A percentile compares a stretch with the other conserved stretches of the same genome.
phyloP scores from a whole-genome alignment of 2,329 filamentous ascomycete species.

The Blastomyces parvus region DNA sequence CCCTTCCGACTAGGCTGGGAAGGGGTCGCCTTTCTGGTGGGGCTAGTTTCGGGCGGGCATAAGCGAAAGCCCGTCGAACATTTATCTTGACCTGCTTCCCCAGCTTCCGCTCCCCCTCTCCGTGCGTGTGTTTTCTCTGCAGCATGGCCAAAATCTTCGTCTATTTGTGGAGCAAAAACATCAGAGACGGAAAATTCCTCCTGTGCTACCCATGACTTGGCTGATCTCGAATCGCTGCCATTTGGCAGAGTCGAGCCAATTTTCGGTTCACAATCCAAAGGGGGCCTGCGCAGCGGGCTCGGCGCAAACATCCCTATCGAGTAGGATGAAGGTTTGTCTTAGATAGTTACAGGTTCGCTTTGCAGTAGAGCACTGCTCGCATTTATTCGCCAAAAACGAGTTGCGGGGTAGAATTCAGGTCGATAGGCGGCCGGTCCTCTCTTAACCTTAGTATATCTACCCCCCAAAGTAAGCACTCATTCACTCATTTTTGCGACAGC shows the following conservation, averaged over 20 bases:
- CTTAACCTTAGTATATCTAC: slow-evolving; percentile 1
- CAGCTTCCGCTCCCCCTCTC: neutral
- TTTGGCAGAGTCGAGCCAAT: slow-evolving; percentile 8
- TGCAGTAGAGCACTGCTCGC: neutral
- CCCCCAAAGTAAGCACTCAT: neutral
- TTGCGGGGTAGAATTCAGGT: neutral
- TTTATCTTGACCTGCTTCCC: neutral
- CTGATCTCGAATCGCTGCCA: slow-evolving; percentile 5
- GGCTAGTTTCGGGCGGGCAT: slow-evolving; percentile 11
- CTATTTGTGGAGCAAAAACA: slow-evolving; percentile 17
- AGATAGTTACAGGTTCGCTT: neutral
- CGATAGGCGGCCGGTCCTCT: neutral
- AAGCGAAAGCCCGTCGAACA: slow-evolving; percentile 10
- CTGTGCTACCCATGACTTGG: slow-evolving; percentile 12
- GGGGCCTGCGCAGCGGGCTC: slow-evolving; percentile 7
- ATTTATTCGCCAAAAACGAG: neutral
- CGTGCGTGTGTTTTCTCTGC: neutral
- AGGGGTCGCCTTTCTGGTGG: slow-evolving; percentile 3
- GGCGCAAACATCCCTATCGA: slow-evolving; percentile 9
- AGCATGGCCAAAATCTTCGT: slow-evolving; percentile 5
- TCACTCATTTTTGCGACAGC: neutral
- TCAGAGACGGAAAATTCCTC: slow-evolving; percentile 17
- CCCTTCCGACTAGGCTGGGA: neutral
- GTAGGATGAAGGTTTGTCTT: neutral
- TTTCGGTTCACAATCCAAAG: slow-evolving; percentile 9